These are phyloP conservation scores for Leccinum glutinopallens DNA, from an alignment of 1,284 basidiomycete species.

Conservation along the genomic window DNA sequence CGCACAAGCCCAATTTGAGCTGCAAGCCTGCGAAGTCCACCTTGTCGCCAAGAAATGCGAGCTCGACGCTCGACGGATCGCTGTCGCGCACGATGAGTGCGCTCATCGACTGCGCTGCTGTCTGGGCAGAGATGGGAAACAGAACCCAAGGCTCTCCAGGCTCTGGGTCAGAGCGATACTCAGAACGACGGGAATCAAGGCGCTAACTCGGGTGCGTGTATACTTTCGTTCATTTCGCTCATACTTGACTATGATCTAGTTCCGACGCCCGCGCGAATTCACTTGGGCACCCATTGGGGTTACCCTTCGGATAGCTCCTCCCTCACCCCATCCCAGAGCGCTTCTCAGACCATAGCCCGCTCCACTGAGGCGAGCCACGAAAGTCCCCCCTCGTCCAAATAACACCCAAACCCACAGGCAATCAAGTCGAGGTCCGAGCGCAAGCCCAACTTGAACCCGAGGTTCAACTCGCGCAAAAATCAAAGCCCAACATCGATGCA, in stretches of 20 bases:
- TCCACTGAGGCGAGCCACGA: slow-evolving; percentile 21
- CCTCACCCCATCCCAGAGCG: slow-evolving; percentile 66
- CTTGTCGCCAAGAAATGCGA: too few relatives aligned
- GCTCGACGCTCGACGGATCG: too few relatives aligned
- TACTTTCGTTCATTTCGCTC: neutral
- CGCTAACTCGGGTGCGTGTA: neutral
- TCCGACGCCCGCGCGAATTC: neutral
- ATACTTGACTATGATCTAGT: neutral
- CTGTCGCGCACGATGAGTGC: slow-evolving; percentile 40
- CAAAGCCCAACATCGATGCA: neutral
- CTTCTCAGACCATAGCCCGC: slow-evolving; percentile 45
- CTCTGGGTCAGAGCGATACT: too few relatives aligned
- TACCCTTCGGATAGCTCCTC: slow-evolving; percentile 51
- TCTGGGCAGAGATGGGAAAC: too few relatives aligned
- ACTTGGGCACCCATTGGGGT: slow-evolving; percentile 3
- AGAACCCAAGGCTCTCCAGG: too few relatives aligned
- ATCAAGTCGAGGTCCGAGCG: neutral
- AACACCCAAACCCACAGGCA: neutral
- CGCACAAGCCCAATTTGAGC: too few relatives aligned
- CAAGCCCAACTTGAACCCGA: neutral
- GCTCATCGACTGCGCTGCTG: too few relatives aligned
- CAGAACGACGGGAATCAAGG: too few relatives aligned
- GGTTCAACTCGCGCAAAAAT: neutral
- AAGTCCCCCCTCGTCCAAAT: slow-evolving; percentile 9
- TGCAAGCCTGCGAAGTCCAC: too few relatives aligned